These are phyloP conservation scores for Tripidium arundinaceum DNA, from an alignment of 202 grass and related monocot species.

Conservation along the genomic window DNA sequence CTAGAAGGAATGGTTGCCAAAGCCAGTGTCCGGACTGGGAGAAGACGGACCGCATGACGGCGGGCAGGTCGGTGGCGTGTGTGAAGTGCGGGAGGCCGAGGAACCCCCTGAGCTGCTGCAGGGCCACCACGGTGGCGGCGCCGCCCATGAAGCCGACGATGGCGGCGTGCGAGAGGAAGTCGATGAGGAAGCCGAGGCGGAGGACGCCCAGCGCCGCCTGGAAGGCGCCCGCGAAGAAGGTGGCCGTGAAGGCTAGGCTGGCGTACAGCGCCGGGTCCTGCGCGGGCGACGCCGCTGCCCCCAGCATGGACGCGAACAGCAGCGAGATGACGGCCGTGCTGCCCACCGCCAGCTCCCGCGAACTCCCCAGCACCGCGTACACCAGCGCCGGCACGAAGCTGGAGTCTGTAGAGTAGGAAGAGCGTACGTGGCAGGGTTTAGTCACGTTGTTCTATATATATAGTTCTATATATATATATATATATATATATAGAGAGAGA, in stretches of 20 bases:
- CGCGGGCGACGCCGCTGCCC: slow-evolving; percentile 29
- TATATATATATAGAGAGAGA: too few species aligned
- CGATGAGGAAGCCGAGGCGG: slow-evolving; percentile 62
- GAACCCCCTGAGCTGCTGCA: slow-evolving; percentile 60
- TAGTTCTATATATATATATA: too few species aligned
- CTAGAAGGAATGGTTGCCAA: slow-evolving; percentile 40
- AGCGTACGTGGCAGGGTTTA: too few species aligned
- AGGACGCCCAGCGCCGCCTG: slow-evolving; percentile 56
- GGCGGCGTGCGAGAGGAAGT: too few species aligned
- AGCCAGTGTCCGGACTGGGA: slow-evolving; percentile 7
- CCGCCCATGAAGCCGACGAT: slow-evolving; percentile 74
- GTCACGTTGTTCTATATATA: neutral
- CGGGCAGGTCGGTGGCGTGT: slow-evolving; percentile 40
- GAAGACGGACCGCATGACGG: slow-evolving; percentile 45
- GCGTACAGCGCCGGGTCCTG: slow-evolving; percentile 43
- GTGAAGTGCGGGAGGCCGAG: slow-evolving; percentile 58
- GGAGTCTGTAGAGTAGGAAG: slow-evolving; percentile 59
- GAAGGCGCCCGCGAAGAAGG: slow-evolving; percentile 71
- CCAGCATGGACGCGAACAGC: slow-evolving; percentile 49
- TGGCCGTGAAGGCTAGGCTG: slow-evolving; percentile 62
- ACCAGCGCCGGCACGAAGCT: too few species aligned
- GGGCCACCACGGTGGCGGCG: slow-evolving; percentile 48
- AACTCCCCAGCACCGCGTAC: too few species aligned
- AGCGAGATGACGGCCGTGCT: slow-evolving; percentile 50
- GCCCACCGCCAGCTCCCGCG: slow-evolving; percentile 60